Conservation (phyloP, 768 basidiomycete genomes). For the Boletales sp. region DNA sequence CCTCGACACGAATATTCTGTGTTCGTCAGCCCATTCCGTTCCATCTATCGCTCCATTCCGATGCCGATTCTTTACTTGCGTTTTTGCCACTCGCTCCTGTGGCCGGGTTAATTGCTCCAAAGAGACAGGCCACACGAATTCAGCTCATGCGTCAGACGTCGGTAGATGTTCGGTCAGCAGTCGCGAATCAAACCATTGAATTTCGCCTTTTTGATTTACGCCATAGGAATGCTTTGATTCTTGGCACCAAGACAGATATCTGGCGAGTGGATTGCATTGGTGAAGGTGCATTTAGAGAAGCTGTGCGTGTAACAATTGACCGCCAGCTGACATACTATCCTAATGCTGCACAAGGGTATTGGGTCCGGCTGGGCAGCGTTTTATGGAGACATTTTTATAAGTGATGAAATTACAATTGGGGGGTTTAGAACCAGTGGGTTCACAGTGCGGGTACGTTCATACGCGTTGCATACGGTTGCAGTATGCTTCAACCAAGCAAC, state of each 20-base stretch:
- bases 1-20: constrained; percentile 57
- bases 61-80: constrained; percentile 51
- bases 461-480: neutral
- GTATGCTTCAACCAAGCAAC: neutral
- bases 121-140: constrained; percentile 45
- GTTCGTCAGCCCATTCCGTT: constrained; percentile 62
- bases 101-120: constrained; percentile 22
- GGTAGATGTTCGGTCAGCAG: constrained; percentile 55
- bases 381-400: constrained; percentile 57
- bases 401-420: constrained; percentile 44
- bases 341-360: constrained; percentile 44
- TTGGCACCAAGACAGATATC: constrained; percentile 64
- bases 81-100: constrained; percentile 61
- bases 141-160: constrained; percentile 64
- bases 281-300: constrained; percentile 55
- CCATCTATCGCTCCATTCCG: constrained; percentile 57
- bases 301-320: constrained; percentile 36
- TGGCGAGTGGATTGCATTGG: constrained; percentile 67
- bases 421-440: constrained; percentile 68
- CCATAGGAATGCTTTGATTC: constrained; percentile 42
- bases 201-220: neutral
- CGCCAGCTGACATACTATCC: neutral
- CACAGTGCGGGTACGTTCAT: constrained; percentile 49
- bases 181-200: neutral
- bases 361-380: constrained; percentile 61